Conservation (phyloP, 179 eudicot genomes). For the Drosera spatulata region DNA sequence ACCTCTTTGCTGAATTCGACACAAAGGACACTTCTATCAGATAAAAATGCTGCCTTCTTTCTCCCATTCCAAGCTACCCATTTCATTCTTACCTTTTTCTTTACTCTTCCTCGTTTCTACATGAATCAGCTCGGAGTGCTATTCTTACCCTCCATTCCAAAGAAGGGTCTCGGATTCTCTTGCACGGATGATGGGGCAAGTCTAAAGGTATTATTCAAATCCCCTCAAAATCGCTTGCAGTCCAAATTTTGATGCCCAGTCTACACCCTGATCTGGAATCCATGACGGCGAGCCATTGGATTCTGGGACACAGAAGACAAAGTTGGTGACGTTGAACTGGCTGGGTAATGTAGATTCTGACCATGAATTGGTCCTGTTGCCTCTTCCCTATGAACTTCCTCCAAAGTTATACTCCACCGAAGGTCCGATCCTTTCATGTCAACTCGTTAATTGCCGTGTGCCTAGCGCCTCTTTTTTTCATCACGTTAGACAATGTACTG, state of each 20-base stretch:
- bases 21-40: too few relatives aligned
- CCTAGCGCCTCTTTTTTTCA: not conserved
- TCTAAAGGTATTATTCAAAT: slow-evolving; percentile 27
- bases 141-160: slow-evolving; percentile 43
- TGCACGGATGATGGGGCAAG: slow-evolving; percentile 44
- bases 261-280: not conserved
- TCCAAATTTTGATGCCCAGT: not conserved
- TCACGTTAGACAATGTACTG: not conserved
- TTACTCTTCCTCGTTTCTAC: slow-evolving; percentile 4
- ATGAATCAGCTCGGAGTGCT: slow-evolving; percentile 80
- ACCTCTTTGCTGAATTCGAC: too few relatives aligned
- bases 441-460: not conserved
- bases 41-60: not conserved
- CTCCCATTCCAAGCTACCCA: not conserved
- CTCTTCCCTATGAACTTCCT: slow-evolving; percentile 93
- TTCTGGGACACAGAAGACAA: slow-evolving; percentile 32
- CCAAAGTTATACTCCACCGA: slow-evolving; percentile 61
- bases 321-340: slow-evolving; percentile 65
- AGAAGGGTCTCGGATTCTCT: slow-evolving; percentile 45
- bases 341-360: slow-evolving; percentile 19
- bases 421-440: slow-evolving; percentile 29
- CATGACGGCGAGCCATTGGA: not conserved
- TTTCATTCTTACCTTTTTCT: not conserved
- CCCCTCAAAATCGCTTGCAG: not conserved
- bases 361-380: slow-evolving; percentile 48